A percentile compares a stretch with the other conserved stretches of the same genome.
phyloP scores from a whole-genome alignment of 176 grass and related monocot species.

The Metroxylon sagu region DNA sequence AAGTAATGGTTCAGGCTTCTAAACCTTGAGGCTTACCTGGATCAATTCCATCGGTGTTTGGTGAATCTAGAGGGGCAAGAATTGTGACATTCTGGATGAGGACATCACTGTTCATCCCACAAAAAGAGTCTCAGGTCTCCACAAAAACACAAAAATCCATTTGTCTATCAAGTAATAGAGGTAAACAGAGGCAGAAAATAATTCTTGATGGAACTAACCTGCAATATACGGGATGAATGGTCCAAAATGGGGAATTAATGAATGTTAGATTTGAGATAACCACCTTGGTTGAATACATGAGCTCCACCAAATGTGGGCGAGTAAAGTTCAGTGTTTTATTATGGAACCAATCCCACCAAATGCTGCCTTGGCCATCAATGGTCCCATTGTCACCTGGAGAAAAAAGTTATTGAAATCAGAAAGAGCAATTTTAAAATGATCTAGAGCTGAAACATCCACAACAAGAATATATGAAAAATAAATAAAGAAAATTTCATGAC shows the following conservation, averaged over 20 bases:
- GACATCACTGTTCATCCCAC: slow-evolving; percentile 73
- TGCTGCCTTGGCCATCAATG: slow-evolving; percentile 79
- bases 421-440: no score
- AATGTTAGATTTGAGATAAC: slow-evolving; percentile 95
- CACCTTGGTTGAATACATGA: slow-evolving; percentile 71
- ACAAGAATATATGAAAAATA: slow-evolving; percentile 3
- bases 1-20: no score
- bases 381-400: slow-evolving; percentile 74
- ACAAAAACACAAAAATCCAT: slow-evolving; percentile 23
- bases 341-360: slow-evolving; percentile 85
- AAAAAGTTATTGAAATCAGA: no score
- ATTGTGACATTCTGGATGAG: slow-evolving; percentile 77
- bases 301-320: slow-evolving; percentile 77
- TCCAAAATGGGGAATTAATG: slow-evolving; percentile 81
- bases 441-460: no score
- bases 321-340: slow-evolving; percentile 66
- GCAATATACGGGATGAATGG: slow-evolving; percentile 94
- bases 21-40: slow-evolving; percentile 47
- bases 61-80: slow-evolving; percentile 70
- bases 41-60: slow-evolving; percentile 78
- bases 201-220: slow-evolving; percentile 47
- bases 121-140: slow-evolving; percentile 30
- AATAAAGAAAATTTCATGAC: no score
- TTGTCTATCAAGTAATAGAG: slow-evolving; percentile 30
- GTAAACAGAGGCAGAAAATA: slow-evolving; percentile 24